Evolutionary conservation across 495 filamentous ascomycete genomes (phyloP), one percentile per base, ranked within the genome.

Genomic region (Xylaria palmicola): DNA sequence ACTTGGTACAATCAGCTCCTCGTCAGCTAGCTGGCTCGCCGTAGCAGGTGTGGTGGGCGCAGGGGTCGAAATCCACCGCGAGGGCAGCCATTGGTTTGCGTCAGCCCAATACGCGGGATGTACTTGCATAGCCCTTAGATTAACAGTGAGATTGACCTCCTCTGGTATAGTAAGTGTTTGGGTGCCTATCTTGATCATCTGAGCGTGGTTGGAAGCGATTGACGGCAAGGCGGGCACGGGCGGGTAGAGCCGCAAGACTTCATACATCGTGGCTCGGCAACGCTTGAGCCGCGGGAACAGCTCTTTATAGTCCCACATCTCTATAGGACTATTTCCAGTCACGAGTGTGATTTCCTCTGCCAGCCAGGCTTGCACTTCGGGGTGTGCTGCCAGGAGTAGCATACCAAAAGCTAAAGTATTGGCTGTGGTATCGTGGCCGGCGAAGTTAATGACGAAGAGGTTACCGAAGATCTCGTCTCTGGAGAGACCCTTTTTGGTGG

Each of bases 351-450:
- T 67, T 49, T 83, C 77, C 10, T 72, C 66, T 30, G 80, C 57
- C 13, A 86, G 68, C 56, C 59, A 72, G 17, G 63, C 71, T 59
- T 84, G 81, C 0, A 72, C 63, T 29, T 77, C 71, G 13, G 68
- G 77, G 27, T 77, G 47, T 0, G 75, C 39, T 15, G 77, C 79
- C 15, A 84, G 56, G 6, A 78, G 67, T 2, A 79, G 27, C 3
- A 85, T 44, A 5, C 65, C 66, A 54, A 71, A 82, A 12, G 72
- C 62, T n/a, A 83, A 43, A 0, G 75, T 72, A 17, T 74, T 78
- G 3, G 81, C 74, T 10, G 79, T 76, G 0, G 81, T 83, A 37
- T 84, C 81, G 30, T 83, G 76, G 15, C 81, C 81, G 3, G 81
- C 81, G 22, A 84, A 69, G 15, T 75, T 77, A 60, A 80, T 78